A percentile compares a stretch with the other conserved stretches of the same genome.
phyloP scores from a whole-genome alignment of 305 asterid species.

The Andrographis paniculata region DNA sequence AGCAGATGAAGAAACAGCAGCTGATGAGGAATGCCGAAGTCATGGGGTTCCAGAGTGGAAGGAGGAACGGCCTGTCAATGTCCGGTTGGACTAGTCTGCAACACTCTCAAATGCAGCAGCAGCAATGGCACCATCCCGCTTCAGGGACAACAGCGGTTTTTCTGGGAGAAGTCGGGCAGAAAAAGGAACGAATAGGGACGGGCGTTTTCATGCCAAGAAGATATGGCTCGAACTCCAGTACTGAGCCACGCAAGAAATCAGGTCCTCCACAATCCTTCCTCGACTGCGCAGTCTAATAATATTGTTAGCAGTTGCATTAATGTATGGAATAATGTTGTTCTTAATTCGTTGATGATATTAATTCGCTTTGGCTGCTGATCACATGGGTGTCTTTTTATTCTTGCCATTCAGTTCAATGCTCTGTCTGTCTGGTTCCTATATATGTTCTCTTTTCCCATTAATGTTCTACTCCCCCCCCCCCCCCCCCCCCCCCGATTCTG shows the following conservation, averaged over 20 bases:
- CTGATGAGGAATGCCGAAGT: conserved; percentile 20
- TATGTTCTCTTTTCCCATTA: neutral
- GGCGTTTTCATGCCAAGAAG: conserved; percentile 80
- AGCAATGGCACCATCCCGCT: conserved; percentile 19
- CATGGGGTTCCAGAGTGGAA: conserved; percentile 12
- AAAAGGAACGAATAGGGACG: conserved; percentile 62
- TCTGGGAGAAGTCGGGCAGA: conserved; percentile 34
- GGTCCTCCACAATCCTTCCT: conserved; percentile 24
- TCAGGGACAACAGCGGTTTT: conserved; percentile 42
- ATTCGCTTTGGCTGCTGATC: neutral
- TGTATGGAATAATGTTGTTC: too few relatives aligned
- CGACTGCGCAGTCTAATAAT: too few relatives aligned
- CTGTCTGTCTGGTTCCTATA: neutral
- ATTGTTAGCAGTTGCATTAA: too few relatives aligned
- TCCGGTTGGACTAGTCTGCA: conserved; percentile 33
- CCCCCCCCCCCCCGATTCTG: neutral
- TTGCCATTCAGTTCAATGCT: neutral
- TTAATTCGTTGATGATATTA: neutral
- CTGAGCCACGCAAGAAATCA: conserved; percentile 39
- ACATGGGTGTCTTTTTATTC: neutral
- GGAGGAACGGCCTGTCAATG: conserved; percentile 14
- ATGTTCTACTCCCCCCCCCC: too few relatives aligned
- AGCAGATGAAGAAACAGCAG: conserved; percentile 26
- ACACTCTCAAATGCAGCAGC: conserved; percentile 28
- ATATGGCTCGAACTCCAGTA: conserved; percentile 23